phyloP scores from a whole-genome alignment of 2,329 filamentous ascomycete species.

The Diaporthe australafricana region DNA sequence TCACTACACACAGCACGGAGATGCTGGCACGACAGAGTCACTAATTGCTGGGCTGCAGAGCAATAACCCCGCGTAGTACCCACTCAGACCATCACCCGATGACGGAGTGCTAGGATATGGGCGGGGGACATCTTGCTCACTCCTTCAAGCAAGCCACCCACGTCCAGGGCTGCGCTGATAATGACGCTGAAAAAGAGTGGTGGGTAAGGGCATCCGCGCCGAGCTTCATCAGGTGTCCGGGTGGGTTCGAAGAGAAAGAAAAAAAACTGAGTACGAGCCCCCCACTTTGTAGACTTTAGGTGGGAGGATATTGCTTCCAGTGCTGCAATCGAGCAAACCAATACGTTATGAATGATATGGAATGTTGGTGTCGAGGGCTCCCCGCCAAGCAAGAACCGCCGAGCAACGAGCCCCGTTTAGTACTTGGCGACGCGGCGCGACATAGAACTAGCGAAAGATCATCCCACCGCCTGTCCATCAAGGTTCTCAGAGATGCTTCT shows the following conservation, averaged over 20 bases:
- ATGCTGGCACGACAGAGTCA: constrained; percentile 9
- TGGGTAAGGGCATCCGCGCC: not conserved
- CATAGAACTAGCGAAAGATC: constrained; percentile 8
- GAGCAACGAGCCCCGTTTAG: not conserved
- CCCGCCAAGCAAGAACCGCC: constrained; percentile 22
- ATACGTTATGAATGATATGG: constrained; percentile 19
- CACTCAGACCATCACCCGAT: constrained; percentile 1
- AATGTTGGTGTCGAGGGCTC: constrained; percentile 2
- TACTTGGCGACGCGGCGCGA: constrained; percentile 26
- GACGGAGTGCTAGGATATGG: not conserved
- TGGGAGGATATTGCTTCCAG: not conserved
- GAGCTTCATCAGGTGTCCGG: not conserved
- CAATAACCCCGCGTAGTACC: not conserved
- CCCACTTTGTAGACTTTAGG: not conserved
- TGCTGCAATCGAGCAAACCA: constrained; percentile 7
- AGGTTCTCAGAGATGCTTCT: not conserved
- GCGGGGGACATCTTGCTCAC: not conserved
- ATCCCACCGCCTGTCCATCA: constrained; percentile 19
- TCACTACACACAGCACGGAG: not conserved
- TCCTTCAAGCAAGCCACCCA: not conserved
- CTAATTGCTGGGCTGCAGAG: constrained; percentile 7
- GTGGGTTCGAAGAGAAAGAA: not conserved
- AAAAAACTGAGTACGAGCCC: constrained; percentile 22
- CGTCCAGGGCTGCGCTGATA: not conserved
- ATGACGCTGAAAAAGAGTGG: not conserved